These are phyloP conservation scores for Fusarium heterosporum DNA, from an alignment of 2,329 filamentous ascomycete species.

Conservation along the genomic window DNA sequence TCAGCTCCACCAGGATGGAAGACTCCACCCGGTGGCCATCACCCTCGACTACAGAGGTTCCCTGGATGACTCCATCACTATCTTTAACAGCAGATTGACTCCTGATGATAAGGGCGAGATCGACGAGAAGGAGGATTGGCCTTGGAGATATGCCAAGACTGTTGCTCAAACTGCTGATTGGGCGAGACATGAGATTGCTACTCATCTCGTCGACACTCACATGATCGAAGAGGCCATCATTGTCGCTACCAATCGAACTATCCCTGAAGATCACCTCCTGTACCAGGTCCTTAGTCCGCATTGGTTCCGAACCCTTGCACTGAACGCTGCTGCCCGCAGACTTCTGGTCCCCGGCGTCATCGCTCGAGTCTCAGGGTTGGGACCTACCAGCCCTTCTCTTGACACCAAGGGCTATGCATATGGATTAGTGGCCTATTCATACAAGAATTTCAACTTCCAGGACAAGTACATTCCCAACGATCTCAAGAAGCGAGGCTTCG, in stretches of 20 bases:
- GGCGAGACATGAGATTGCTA: slow-evolving; percentile 32
- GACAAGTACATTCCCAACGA: slow-evolving; percentile 39
- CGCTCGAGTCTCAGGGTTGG: slow-evolving; percentile 21
- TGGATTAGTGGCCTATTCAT: slow-evolving; percentile 16
- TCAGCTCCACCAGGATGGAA: slow-evolving; percentile 27
- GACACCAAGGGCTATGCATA: not conserved
- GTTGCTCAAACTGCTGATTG: slow-evolving; percentile 36
- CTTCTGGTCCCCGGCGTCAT: slow-evolving; percentile 26
- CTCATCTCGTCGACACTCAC: slow-evolving; percentile 35
- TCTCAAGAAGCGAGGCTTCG: slow-evolving; percentile 38
- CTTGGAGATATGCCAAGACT: slow-evolving; percentile 37
- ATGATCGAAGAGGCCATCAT: slow-evolving; percentile 38
- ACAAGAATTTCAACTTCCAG: slow-evolving; percentile 35
- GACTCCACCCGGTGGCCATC: slow-evolving; percentile 33
- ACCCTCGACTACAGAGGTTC: slow-evolving; percentile 29
- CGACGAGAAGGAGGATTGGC: slow-evolving; percentile 34
- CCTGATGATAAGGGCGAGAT: slow-evolving; percentile 17
- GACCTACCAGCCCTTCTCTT: not conserved
- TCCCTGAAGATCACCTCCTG: slow-evolving; percentile 19
- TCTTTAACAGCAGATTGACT: slow-evolving; percentile 27
- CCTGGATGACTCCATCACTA: slow-evolving; percentile 22
- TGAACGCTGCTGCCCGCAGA: slow-evolving; percentile 19
- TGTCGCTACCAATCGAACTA: slow-evolving; percentile 32
- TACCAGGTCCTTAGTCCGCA: slow-evolving; percentile 33
- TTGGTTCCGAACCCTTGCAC: slow-evolving; percentile 32